phyloP scores from a whole-genome alignment of 2,329 filamentous ascomycete genomes.

The Phialemoniopsis sp. region DNA sequence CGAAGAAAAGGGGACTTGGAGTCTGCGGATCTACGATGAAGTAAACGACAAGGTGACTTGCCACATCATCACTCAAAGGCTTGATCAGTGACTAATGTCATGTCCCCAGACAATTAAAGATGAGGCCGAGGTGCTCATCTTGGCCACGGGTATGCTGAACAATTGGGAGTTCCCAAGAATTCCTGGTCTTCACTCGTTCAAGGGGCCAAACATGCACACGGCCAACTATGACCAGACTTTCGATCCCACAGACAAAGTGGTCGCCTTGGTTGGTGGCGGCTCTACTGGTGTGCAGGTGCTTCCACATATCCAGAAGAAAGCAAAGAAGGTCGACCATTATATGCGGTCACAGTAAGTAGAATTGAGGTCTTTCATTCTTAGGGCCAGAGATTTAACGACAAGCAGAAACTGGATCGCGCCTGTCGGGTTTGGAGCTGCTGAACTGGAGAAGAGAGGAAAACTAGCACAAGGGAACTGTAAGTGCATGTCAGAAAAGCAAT shows the following conservation, averaged over 20 bases:
- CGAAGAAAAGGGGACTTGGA: conserved; percentile 7
- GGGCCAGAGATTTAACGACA: not conserved
- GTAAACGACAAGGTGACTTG: not conserved
- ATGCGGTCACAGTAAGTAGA: conserved; percentile 1
- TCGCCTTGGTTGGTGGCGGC: conserved; percentile 1
- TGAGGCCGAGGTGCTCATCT: conserved; percentile 1
- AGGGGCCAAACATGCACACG: conserved; percentile 1
- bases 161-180: conserved; percentile 2
- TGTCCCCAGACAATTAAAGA: not conserved
- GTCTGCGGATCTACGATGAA: conserved; percentile 1
- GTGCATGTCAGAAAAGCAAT: not conserved
- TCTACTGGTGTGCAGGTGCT: conserved; percentile 2
- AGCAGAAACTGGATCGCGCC: conserved; percentile 2
- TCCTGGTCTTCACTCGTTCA: not conserved
- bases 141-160: conserved; percentile 2
- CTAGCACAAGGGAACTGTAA: conserved; percentile 12
- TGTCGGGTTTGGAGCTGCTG: not conserved
- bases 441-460: conserved; percentile 15
- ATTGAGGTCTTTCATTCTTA: not conserved
- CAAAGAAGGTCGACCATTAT: conserved; percentile 1
- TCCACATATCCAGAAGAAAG: conserved; percentile 1
- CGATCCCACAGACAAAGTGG: conserved; percentile 1
- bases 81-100: not conserved
- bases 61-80: not conserved
- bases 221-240: conserved; percentile 1